Base-by-base conservation (phyloP, 192 early-diverging fungal species). In the Obelidium mucronatum region DNA sequence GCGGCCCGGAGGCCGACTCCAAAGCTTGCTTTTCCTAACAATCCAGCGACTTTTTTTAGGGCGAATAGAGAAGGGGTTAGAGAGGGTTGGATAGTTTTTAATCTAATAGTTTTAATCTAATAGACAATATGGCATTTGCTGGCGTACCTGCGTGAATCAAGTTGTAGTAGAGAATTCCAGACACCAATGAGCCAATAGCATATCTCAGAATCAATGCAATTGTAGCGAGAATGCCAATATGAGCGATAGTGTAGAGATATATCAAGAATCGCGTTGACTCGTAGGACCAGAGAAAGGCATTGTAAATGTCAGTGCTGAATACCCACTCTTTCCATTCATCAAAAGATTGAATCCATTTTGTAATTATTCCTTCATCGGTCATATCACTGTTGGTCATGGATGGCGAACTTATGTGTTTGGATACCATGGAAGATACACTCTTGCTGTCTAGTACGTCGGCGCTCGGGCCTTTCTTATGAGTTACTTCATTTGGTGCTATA, bases 281-380 rank as follows among this genome's bases (percentile, higher is more conserved):
- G 37, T 72, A 72, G 4, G 54, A n/a, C 69, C 52, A 54, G 4
- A 72, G 36, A 24, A 42, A 15, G 13, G 40, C 2, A 28, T 74
- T 13, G 39, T 62, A 63, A 26, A 74, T 31, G 22, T n/a, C 30
- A 3, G 72, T 44, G 26, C 19, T 28, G 17, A 62, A 48, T 15
- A 63, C 13, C n/a, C 19, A 26, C n/a, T 74, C 72, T 51, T 62
- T 62, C 39, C 0, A 44, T n/a, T 60, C 59, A 31, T 74, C 59
- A 26, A 33, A 30, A 15, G 1, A 8, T 60, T 30, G 39, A 17
- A 40, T 19, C 37, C 42, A 62, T 26, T 63, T 31, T 13, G 39
- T 36, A 42, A 74, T 61, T 17, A 74, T 74, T 63, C 72, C 72
- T 60, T 74, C 72, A 24, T 74, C 72, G 17, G 72, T 74, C 60